phyloP scores from a whole-genome alignment of 805 yeast genomes.

The Torulaspora gathmanii region DNA sequence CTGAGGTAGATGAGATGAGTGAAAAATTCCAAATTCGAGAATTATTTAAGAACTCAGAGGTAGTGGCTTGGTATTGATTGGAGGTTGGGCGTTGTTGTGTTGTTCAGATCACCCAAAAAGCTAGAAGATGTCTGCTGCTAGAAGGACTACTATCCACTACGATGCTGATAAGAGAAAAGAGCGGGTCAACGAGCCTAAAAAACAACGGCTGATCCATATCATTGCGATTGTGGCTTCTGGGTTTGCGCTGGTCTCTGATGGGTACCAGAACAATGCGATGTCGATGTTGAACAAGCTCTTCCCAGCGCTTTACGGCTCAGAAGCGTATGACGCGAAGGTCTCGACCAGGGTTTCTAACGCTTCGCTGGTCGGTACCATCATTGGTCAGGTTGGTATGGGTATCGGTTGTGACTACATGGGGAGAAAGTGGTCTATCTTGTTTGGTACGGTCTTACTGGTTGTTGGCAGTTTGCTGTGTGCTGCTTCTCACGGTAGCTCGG shows the following conservation, averaged over 20 bases:
- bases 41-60: not conserved
- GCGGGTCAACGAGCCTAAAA: conserved; percentile 9
- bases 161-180: conserved; percentile 9
- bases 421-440: conserved; percentile 64
- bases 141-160: conserved; percentile 5
- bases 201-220: conserved; percentile 11
- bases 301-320: conserved; percentile 38
- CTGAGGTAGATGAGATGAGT: too few relatives aligned
- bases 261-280: conserved; percentile 72
- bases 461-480: conserved; percentile 64
- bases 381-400: conserved; percentile 67
- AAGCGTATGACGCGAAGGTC: conserved; percentile 41
- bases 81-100: not conserved
- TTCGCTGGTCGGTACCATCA: conserved; percentile 60
- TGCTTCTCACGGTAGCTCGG: conserved; percentile 60
- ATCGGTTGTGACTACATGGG: conserved; percentile 61
- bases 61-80: not conserved
- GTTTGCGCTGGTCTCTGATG: conserved; percentile 71
- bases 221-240: conserved; percentile 43
- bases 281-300: conserved; percentile 61
- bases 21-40: too few relatives aligned
- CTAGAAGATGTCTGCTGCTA: conserved; percentile 1
- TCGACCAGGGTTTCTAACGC: conserved; percentile 67
- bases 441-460: conserved; percentile 57
- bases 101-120: not conserved